Evolutionary conservation across 441 rosid species (phyloP), one percentile per base, ranked within the genome.

Genomic region (Populus hybrid): DNA sequence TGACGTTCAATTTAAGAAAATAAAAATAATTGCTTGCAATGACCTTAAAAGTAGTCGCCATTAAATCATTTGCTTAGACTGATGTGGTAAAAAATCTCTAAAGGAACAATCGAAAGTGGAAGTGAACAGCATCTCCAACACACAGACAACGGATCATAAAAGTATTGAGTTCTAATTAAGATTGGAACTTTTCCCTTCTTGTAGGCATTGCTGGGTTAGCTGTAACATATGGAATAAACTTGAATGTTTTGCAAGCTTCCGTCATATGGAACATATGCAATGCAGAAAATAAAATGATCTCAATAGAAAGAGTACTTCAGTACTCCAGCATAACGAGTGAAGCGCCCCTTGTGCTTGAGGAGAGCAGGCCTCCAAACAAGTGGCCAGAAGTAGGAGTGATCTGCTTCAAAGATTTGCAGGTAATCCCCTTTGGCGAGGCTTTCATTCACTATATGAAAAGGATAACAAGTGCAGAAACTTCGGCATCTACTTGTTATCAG

Each of bases 151-250:
- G 4, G 26, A 23, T 18, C 21, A 64, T 40, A 65, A 42, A 33
- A 53, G 31, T 21, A 3, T 40, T 31, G 40, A 45, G 35, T 31
- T 71, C 36, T 72, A 16, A 86, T 77, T 63, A 68, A 18, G 35
- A 42, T n/a, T 64, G 73, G 67, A 61, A 40, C 69, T 66, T 64
- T 69, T 68, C 63, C 56, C 65, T 69, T 77, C 29, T 70, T 35
- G 83, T 90, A 96, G 99, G 97, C 86, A 85, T 94, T 82, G 99
- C 99, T 69, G 99, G 99, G 73, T 82, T 96, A 77, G 99, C 97
- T 2, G 97, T 96, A 35, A 96, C 99, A 59, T 96, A 96, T 72
- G 99, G 97, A 59, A 88, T 96, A 84, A 93, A 92, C 82, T 85
- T 96, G 85, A 96, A 96, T 83, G 97, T 93, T 68, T 75, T 88